Evolutionary conservation across 805 yeast species (phyloP), one percentile per base, ranked within the genome.

Genomic region (Saccharomyces kudriavzevii): DNA sequence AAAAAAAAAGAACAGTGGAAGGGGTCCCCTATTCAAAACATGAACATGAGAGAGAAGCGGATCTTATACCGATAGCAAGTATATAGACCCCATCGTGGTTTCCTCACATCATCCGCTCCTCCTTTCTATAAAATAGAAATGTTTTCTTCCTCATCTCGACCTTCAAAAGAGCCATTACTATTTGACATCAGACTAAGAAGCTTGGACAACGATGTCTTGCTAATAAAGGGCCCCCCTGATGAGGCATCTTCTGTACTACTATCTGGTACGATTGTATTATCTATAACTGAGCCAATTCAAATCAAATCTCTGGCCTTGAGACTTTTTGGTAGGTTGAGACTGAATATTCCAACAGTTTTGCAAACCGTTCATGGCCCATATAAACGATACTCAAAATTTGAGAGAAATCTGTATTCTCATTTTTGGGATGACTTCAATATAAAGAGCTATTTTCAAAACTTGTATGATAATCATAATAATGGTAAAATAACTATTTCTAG

Each of bases 211-310:
- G 95, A 90, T 65, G 95, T 91, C 10, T 69, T 92, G 5, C 80
- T 92, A 10, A 70, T 92, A 40, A 85, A 90, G 60, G 99, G 99
- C 1, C 61, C 84, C 0, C 82, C 84, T 3, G 77, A 77, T 46
- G 92, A 85, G 52, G 96, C 97, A 0, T 77, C 89, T 0, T 84
- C 96, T 1, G 87, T 82, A 3, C 70, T 86, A 5, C 69, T 94
- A 31, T 72, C 85, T 0, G 99, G 99, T 3, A 82, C 82, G 9
- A 83, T 94, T 27, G 92, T 87, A 1, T 70, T 94, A 25, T 79
- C 94, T 0, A 82, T 88, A 0, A 74, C 77, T 17, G 98, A 94
- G 58, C 88, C 96, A 2, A 72, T 89, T 54, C 70, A 81, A 13
- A 77, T 92, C 49, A 85, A 82, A 63, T 80, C 77, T 60, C 68